Evolutionary conservation across 129 eudicot species (phyloP).

Genomic region (Artemisia tridentata): DNA sequence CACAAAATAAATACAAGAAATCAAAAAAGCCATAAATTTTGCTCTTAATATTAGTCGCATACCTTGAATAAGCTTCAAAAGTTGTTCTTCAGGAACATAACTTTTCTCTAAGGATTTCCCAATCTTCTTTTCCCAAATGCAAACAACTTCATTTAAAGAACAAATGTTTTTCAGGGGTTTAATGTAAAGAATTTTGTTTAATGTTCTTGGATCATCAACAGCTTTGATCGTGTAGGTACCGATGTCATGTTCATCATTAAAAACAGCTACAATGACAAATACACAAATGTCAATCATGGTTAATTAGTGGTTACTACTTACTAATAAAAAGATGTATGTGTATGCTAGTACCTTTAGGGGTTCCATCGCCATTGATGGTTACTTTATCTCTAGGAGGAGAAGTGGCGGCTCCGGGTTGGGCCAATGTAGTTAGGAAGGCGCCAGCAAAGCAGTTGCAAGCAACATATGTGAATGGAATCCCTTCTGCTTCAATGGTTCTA

Average conservation of each 20-base stretch:
- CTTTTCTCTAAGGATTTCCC: conserved; percentile 34
- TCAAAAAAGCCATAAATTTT: neutral
- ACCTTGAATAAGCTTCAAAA: neutral
- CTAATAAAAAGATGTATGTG: neutral
- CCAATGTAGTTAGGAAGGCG: conserved; percentile 37
- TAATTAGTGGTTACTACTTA: neutral
- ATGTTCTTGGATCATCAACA: conserved; percentile 47
- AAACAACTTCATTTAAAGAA: conserved; percentile 45
- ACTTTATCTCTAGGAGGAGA: conserved; percentile 50
- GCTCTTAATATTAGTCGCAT: neutral
- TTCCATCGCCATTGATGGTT: conserved; percentile 43
- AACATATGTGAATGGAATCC: conserved; percentile 38
- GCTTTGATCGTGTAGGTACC: conserved; percentile 44
- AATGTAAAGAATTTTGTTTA: conserved; percentile 41
- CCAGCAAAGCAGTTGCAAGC: conserved; percentile 32
- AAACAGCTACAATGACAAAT: conserved; percentile 26
- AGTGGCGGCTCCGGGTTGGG: conserved; percentile 43
- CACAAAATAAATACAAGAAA: neutral
- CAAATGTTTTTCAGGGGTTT: conserved; percentile 36
- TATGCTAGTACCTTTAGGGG: conserved; percentile 35
- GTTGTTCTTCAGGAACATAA: conserved; percentile 38
- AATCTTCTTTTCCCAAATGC: conserved; percentile 49
- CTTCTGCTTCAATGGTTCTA: conserved; percentile 38
- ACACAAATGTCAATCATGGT: neutral
- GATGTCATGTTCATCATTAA: conserved; percentile 42